A percentile compares a stretch with the other conserved stretches of the same genome.
phyloP scores from a whole-genome alignment of 345 rosid species.

The Aquilaria yunnanensis region DNA sequence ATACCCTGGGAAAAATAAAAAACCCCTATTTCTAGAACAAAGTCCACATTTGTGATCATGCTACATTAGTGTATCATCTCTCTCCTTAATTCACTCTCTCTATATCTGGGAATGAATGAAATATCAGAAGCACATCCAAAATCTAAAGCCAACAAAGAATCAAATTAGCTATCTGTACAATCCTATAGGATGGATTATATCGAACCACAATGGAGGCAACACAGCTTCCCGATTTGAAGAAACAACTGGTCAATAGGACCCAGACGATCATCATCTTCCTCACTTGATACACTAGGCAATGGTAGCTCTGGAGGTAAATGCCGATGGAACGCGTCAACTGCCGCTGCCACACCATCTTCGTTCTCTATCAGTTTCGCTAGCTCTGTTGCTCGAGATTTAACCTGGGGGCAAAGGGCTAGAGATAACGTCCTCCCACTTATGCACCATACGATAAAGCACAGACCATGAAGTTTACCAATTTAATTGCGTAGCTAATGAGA shows the following conservation, averaged over 20 bases:
- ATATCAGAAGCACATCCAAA: conserved; percentile 9
- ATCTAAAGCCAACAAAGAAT: conserved; percentile 2
- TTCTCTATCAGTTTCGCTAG: conserved; percentile 72
- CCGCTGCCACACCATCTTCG: conserved; percentile 90
- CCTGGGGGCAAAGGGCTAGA: conserved; percentile 29
- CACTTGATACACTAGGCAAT: conserved; percentile 28
- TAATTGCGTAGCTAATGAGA: too few species aligned
- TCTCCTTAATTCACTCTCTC: neutral
- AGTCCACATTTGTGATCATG: neutral
- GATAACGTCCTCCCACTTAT: neutral
- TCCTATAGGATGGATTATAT: conserved; percentile 15
- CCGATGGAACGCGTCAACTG: conserved; percentile 85
- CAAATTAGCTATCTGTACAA: conserved; percentile 12
- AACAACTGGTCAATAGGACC: conserved; percentile 61
- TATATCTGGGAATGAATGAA: conserved; percentile 22
- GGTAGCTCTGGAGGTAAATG: conserved; percentile 80
- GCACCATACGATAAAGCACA: neutral
- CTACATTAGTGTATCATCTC: neutral
- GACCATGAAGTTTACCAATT: neutral
- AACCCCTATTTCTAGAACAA: neutral
- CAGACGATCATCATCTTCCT: conserved; percentile 35
- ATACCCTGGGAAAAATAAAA: neutral
- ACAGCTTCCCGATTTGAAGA: conserved; percentile 53
- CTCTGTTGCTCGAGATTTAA: conserved; percentile 63
- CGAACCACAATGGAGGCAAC: conserved; percentile 51